A percentile compares a stretch with the other conserved stretches of the same genome.
phyloP scores from a whole-genome alignment of 2,329 filamentous ascomycete genomes.

The Thelonectria blattea region DNA sequence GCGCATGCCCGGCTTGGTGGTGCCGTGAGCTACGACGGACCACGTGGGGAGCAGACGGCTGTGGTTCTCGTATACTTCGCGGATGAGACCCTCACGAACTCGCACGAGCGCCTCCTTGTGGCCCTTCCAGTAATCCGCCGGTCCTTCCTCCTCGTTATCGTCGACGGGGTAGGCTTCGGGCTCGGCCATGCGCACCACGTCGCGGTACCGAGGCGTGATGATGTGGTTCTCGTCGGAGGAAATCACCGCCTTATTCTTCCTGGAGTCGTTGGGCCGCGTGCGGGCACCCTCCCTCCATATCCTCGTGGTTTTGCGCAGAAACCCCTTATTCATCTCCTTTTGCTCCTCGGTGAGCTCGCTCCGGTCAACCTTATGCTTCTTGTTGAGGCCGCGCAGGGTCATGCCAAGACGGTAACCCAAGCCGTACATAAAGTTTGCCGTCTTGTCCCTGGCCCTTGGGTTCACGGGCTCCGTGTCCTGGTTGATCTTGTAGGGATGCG shows the following conservation, averaged over 20 bases:
- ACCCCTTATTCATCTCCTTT: conserved; percentile 19
- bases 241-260: conserved; percentile 13
- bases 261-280: conserved; percentile 25
- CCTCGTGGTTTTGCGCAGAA: conserved; percentile 20
- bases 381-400: conserved; percentile 35
- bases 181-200: conserved; percentile 44
- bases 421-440: conserved; percentile 31
- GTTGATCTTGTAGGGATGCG: neutral
- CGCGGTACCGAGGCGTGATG: conserved; percentile 31
- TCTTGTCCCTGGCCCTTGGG: conserved; percentile 7
- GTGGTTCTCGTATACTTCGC: conserved; percentile 51
- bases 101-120: conserved; percentile 28
- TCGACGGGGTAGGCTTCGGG: conserved; percentile 28
- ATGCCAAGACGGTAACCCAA: conserved; percentile 49
- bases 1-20: conserved; percentile 20
- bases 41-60: conserved; percentile 50
- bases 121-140: conserved; percentile 2
- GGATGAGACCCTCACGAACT: conserved; percentile 49
- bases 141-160: conserved; percentile 18
- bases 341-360: conserved; percentile 17
- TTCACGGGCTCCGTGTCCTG: neutral
- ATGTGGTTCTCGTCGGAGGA: conserved; percentile 5
- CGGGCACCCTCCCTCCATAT: conserved; percentile 27
- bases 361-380: conserved; percentile 13
- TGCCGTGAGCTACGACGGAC: conserved; percentile 22